phyloP scores from a whole-genome alignment of 345 rosid genomes.

The Excoecaria cochinchinensis region DNA sequence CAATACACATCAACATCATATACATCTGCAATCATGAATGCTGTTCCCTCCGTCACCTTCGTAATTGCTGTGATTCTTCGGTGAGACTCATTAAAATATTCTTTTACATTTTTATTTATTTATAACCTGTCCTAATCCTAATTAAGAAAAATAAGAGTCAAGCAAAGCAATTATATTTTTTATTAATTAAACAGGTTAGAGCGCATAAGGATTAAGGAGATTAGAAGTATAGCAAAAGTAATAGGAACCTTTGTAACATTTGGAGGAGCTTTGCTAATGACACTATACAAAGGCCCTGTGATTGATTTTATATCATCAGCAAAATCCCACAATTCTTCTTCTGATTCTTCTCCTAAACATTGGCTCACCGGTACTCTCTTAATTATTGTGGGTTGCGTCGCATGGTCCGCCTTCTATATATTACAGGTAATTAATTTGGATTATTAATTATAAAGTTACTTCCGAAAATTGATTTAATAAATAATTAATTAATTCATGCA shows the following conservation, averaged over 20 bases:
- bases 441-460: not conserved
- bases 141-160: too few species aligned
- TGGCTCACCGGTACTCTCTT: slow-evolving; percentile 64
- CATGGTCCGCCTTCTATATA: slow-evolving; percentile 71
- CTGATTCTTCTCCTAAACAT: slow-evolving; percentile 37
- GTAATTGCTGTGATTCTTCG: slow-evolving; percentile 55
- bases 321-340: slow-evolving; percentile 20
- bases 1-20: slow-evolving; percentile 66
- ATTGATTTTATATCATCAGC: slow-evolving; percentile 41
- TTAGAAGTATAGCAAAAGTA: slow-evolving; percentile 58
- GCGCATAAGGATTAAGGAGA: slow-evolving; percentile 43
- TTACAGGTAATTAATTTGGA: slow-evolving; percentile 38
- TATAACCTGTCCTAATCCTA: not conserved
- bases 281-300: slow-evolving; percentile 67
- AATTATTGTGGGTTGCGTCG: slow-evolving; percentile 60
- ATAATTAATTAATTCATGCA: not conserved
- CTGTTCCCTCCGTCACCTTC: slow-evolving; percentile 75
- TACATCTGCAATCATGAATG: slow-evolving; percentile 72
- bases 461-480: not conserved
- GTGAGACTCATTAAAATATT: slow-evolving; percentile 23
- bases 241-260: slow-evolving; percentile 58
- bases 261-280: slow-evolving; percentile 68
- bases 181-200: slow-evolving; percentile 43
- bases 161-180: not conserved
- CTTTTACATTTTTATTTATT: not conserved